These are phyloP conservation scores for Colletotrichum caudatum DNA, from an alignment of 2,329 filamentous ascomycete genomes.

Conservation along the genomic window DNA sequence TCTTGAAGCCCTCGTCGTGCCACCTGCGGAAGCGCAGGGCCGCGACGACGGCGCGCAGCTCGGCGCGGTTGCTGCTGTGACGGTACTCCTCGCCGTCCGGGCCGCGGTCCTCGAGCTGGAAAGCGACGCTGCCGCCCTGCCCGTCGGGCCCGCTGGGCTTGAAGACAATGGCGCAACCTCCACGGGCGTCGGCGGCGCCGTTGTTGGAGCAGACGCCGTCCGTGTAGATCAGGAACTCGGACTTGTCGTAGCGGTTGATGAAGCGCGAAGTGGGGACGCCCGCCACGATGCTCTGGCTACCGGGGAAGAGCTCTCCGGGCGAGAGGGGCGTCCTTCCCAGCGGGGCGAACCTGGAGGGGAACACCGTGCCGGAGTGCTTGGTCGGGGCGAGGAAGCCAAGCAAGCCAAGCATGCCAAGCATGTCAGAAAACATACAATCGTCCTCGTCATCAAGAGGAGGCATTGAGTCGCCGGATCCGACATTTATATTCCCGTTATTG, in stretches of 20 bases:
- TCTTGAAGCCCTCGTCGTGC: constrained; percentile 54
- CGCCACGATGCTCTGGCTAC: constrained; percentile 10
- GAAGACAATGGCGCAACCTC: constrained; percentile 56
- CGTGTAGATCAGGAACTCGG: constrained; percentile 56
- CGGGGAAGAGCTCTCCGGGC: constrained; percentile 48
- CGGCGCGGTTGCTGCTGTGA: constrained; percentile 66
- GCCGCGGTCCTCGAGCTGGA: constrained; percentile 57
- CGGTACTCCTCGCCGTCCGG: constrained; percentile 52
- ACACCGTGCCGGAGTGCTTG: constrained; percentile 38
- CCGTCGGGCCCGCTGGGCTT: constrained; percentile 28
- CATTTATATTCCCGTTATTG: no score
- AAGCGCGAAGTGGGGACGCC: constrained; percentile 43
- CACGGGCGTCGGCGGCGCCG: constrained; percentile 52
- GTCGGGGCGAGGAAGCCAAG: not conserved
- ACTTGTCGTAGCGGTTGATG: constrained; percentile 49
- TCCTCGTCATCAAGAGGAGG: no score
- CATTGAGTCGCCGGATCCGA: not conserved
- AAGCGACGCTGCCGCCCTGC: constrained; percentile 43
- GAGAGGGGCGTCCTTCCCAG: constrained; percentile 29
- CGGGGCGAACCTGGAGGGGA: constrained; percentile 51
- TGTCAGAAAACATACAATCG: no score
- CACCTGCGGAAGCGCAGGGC: constrained; percentile 60
- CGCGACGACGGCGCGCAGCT: constrained; percentile 66
- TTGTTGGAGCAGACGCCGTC: constrained; percentile 61
- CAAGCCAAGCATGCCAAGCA: no score